Evolutionary conservation across 1,284 basidiomycete genomes (phyloP).

Genomic region (Takashimella tepidaria): DNA sequence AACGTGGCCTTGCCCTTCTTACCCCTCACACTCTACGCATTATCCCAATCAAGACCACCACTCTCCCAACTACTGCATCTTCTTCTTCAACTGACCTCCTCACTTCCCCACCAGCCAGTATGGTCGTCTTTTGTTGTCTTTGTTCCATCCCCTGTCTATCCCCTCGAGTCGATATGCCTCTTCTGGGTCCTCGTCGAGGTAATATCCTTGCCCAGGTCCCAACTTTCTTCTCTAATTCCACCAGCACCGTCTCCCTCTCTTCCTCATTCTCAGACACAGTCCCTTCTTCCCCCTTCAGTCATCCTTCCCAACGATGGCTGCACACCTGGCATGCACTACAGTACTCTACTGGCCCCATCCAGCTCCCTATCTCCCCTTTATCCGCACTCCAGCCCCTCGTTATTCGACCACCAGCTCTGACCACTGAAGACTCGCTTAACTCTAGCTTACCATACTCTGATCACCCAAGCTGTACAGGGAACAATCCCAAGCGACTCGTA

Average conservation of each 20-base stretch:
- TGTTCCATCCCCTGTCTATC: not conserved
- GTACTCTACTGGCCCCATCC: not conserved
- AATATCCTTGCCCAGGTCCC: not conserved
- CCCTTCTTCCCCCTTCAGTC: not conserved
- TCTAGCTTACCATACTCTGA: too few relatives aligned
- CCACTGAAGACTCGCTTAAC: too few relatives aligned
- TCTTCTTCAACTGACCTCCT: not conserved
- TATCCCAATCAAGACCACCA: too few relatives aligned
- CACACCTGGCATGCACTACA: not conserved
- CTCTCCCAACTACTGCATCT: not conserved
- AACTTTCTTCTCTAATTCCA: not conserved
- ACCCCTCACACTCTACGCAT: not conserved
- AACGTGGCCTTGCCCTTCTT: not conserved
- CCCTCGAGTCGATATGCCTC: not conserved
- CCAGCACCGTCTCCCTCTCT: too few relatives aligned
- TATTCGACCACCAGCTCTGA: not conserved
- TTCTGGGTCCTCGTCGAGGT: not conserved
- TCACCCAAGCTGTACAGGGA: not conserved
- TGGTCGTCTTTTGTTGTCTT: not conserved
- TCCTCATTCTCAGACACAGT: too few relatives aligned
- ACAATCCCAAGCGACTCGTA: not conserved
- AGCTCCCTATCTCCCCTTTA: not conserved
- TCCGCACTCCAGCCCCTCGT: not conserved
- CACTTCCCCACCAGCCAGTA: not conserved
- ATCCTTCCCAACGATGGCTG: not conserved